These are phyloP conservation scores for Fusarium compactum DNA, from an alignment of 2,329 filamentous ascomycete species.

Conservation along the genomic window DNA sequence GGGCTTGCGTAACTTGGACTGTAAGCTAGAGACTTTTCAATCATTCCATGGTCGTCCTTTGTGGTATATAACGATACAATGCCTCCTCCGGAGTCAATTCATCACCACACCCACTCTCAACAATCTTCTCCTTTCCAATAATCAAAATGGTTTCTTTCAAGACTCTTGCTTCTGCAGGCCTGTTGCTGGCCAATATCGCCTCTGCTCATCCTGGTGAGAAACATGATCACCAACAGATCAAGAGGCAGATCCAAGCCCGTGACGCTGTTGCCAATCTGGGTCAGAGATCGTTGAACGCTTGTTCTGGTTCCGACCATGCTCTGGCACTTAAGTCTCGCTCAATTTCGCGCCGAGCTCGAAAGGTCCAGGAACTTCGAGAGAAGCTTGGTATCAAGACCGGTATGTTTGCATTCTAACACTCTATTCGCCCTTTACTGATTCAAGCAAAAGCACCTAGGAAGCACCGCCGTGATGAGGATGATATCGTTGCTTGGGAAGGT, in stretches of 20 bases:
- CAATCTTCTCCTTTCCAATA: not conserved
- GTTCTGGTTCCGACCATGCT: slow-evolving; percentile 1
- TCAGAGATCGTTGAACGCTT: not conserved
- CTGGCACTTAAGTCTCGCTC: slow-evolving; percentile 4
- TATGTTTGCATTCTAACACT: not conserved
- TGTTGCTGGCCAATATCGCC: not conserved
- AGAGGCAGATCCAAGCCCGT: slow-evolving; percentile 17
- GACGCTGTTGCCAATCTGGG: slow-evolving; percentile 4
- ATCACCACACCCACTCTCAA: not conserved
- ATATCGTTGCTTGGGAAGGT: not conserved
- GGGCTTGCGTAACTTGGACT: not conserved
- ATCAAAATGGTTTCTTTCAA: slow-evolving; percentile 8
- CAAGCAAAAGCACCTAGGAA: not conserved
- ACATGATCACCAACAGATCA: slow-evolving; percentile 11
- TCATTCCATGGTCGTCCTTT: not conserved
- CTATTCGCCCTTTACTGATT: fast-evolving
- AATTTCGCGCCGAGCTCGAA: slow-evolving; percentile 1
- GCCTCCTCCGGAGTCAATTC: not conserved
- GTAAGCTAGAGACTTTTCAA: not conserved
- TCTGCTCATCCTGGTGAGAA: slow-evolving; percentile 14
- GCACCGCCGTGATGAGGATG: slow-evolving; percentile 9
- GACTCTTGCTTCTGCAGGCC: not conserved
- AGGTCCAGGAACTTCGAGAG: slow-evolving; percentile 8
- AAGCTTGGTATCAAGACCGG: slow-evolving; percentile 12
- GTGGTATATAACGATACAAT: not conserved